phyloP scores from a whole-genome alignment of 495 filamentous ascomycete genomes.

The Neurospora cerealis region DNA sequence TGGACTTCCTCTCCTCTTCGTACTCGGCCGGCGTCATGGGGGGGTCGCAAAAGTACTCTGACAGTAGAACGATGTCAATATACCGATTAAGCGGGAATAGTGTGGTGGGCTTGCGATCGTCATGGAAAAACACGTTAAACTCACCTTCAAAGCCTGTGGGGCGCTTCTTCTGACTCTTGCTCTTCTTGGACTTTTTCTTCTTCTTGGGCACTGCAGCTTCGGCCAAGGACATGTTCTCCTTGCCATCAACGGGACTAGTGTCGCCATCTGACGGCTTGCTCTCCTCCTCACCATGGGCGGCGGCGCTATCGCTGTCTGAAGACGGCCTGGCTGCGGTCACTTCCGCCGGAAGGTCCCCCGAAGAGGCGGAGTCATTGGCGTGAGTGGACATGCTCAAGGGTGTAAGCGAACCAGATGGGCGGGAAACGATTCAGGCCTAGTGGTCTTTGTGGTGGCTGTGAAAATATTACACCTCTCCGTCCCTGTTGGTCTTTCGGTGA shows the following conservation, averaged over 20 bases:
- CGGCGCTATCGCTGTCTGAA: not conserved
- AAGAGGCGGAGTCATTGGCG: not conserved
- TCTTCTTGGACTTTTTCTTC: slow-evolving; percentile 25
- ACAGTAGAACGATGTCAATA: not conserved
- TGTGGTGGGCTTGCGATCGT: not conserved
- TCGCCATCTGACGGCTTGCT: not conserved
- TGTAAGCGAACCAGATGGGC: not conserved
- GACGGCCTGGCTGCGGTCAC: not conserved
- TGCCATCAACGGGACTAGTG: not conserved
- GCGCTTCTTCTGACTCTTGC: slow-evolving; percentile 17
- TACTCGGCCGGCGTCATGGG: slow-evolving; percentile 63
- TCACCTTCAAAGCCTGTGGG: slow-evolving; percentile 37
- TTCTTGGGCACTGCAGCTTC: slow-evolving; percentile 2
- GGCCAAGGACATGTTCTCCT: not conserved
- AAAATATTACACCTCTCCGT: not conserved
- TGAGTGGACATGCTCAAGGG: slow-evolving; percentile 3
- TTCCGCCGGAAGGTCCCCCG: not conserved
- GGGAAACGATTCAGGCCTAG: not conserved
- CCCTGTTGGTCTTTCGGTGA: not conserved
- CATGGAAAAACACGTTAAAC: not conserved
- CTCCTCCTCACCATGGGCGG: not conserved
- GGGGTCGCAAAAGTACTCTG: slow-evolving; percentile 64
- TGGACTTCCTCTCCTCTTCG: slow-evolving; percentile 39
- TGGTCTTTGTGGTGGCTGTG: slow-evolving; percentile 5
- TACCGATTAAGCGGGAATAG: not conserved